Conservation (phyloP, 1,284 basidiomycete genomes). For the Phellinidium pouzarii region DNA sequence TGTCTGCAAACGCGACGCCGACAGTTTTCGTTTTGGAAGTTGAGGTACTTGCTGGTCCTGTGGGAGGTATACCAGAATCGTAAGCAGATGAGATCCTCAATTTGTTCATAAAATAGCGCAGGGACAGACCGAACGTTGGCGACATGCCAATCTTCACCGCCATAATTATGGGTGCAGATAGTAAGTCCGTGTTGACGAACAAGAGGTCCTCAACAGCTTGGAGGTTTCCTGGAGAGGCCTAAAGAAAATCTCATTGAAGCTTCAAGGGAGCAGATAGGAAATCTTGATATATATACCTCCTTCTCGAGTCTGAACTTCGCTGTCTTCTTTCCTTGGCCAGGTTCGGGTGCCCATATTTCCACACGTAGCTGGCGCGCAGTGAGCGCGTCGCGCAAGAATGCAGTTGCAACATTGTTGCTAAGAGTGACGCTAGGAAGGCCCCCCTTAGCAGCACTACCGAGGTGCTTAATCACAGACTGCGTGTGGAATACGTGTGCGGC, state of each 20-base stretch:
- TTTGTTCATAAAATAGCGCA: neutral
- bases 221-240: conserved; percentile 94
- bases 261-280: too few relatives aligned
- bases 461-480: conserved; percentile 79
- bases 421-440: conserved; percentile 78
- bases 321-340: conserved; percentile 68
- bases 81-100: neutral
- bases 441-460: conserved; percentile 54
- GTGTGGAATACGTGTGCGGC: conserved; percentile 84
- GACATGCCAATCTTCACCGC: conserved; percentile 73
- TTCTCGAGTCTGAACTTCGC: conserved; percentile 73
- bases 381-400: conserved; percentile 84
- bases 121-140: conserved; percentile 25
- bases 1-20: conserved; percentile 74
- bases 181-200: conserved; percentile 79
- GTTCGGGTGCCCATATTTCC: conserved; percentile 85
- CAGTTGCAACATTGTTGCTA: conserved; percentile 76
- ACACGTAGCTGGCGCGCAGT: conserved; percentile 88
- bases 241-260: too few relatives aligned
- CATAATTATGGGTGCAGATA: conserved; percentile 86
- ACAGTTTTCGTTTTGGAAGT: conserved; percentile 56
- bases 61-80: neutral
- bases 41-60: conserved; percentile 28
- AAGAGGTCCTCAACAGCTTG: conserved; percentile 92
- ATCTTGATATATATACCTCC: conserved; percentile 44